phyloP scores from a whole-genome alignment of 78 protist species.

The Dictyostelium firmibasis region DNA sequence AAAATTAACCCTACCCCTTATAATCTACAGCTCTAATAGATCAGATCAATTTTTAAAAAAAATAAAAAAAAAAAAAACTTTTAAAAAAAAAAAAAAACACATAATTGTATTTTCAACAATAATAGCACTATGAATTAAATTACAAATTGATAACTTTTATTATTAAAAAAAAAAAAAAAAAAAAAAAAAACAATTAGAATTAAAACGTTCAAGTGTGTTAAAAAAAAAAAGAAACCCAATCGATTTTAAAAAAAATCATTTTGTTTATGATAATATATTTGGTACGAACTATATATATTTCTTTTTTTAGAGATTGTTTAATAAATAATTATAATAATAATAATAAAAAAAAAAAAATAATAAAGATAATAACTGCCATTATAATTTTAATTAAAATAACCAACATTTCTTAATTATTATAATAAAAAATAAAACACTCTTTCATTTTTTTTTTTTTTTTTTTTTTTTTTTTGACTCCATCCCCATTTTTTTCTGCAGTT shows the following conservation, averaged over 20 bases:
- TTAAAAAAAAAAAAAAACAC: background rate
- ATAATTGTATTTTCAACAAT: background rate
- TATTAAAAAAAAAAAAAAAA: background rate
- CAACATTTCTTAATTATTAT: background rate
- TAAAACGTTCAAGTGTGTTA: background rate
- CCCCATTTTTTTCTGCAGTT: background rate
- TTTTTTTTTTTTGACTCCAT: background rate
- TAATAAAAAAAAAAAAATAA: background rate
- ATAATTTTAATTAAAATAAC: background rate
- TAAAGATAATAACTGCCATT: background rate
- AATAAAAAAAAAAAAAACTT: background rate
- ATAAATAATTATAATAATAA: background rate
- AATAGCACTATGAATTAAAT: background rate
- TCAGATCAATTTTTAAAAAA: background rate
- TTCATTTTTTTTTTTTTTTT: background rate
- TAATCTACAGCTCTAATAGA: background rate
- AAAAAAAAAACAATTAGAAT: background rate
- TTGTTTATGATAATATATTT: background rate
- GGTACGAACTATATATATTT: background rate
- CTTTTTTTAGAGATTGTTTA: background rate
- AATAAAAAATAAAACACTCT: background rate
- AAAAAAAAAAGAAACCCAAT: background rate
- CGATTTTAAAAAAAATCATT: background rate
- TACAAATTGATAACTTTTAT: background rate
- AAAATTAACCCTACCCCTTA: background rate